A percentile compares a stretch with the other conserved stretches of the same genome.
These are phyloP conservation scores for Metschnikowia chrysomelidarum DNA, from an alignment of 805 yeast species.

Conservation along the genomic window DNA sequence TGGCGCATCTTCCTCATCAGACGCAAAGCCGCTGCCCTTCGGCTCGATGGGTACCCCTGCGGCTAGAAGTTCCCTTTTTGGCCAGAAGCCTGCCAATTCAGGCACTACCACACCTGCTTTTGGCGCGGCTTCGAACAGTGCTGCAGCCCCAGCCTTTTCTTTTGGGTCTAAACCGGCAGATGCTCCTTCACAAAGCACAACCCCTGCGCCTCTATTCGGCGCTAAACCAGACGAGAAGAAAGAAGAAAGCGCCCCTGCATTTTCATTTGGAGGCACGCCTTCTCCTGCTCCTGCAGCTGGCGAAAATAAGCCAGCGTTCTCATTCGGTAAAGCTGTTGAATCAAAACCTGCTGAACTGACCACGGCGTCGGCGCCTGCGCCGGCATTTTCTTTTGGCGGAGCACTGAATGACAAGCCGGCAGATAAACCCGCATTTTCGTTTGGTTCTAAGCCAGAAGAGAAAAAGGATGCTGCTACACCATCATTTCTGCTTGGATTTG, in stretches of 20 bases:
- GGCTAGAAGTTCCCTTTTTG: slow-evolving; percentile 10
- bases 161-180: slow-evolving; percentile 22
- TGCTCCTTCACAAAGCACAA: not conserved
- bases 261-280: slow-evolving; percentile 20
- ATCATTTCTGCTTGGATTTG: slow-evolving; percentile 16
- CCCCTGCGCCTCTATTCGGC: slow-evolving; percentile 23
- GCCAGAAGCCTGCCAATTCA: slow-evolving; percentile 10
- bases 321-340: slow-evolving; percentile 12
- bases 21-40: slow-evolving; percentile 13
- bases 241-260: slow-evolving; percentile 15
- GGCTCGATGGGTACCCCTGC: slow-evolving; percentile 6
- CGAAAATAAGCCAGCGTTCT: slow-evolving; percentile 12
- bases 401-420: slow-evolving; percentile 17
- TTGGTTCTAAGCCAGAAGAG: slow-evolving; percentile 23
- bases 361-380: not conserved
- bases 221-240: slow-evolving; percentile 22
- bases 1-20: slow-evolving; percentile 19
- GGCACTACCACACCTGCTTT: slow-evolving; percentile 12
- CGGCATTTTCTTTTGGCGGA: slow-evolving; percentile 21
- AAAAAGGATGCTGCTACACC: slow-evolving; percentile 2
- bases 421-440: slow-evolving; percentile 17
- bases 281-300: no score
- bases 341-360: slow-evolving; percentile 24
- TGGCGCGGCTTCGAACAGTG: slow-evolving; percentile 23
- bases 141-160: slow-evolving; percentile 18